These are phyloP conservation scores for Thraustochytrium sp. DNA, from an alignment of 352 stramenopile species.

Conservation along the genomic window DNA sequence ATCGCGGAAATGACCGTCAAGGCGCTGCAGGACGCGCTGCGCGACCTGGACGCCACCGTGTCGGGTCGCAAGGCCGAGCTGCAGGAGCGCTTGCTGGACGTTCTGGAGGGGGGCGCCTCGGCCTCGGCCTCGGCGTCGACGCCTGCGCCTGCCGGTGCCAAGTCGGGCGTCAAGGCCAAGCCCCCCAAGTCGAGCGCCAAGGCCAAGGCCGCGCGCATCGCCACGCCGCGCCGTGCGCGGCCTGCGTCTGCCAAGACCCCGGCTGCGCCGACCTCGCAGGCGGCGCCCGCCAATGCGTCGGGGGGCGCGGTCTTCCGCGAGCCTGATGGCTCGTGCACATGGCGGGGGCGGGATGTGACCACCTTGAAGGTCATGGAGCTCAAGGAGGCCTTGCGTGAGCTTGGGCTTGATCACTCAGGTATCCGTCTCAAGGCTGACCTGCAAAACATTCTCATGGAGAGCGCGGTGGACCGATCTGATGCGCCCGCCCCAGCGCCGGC, in stretches of 20 bases:
- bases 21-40: background rate
- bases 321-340: background rate
- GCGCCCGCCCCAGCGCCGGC: background rate
- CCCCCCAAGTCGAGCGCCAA: background rate
- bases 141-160: background rate
- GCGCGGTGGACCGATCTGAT: background rate
- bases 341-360: background rate
- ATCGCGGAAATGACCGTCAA: slow-evolving; percentile 25
- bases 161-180: background rate
- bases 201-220: background rate
- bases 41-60: background rate
- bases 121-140: background rate
- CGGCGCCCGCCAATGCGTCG: background rate
- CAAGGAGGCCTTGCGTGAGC: background rate
- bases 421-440: slow-evolving; percentile 10
- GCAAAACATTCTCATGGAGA: background rate
- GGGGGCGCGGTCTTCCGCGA: background rate
- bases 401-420: background rate
- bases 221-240: too few species aligned
- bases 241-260: too few species aligned
- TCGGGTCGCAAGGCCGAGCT: background rate
- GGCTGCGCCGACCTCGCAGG: too few species aligned
- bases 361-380: background rate
- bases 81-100: slow-evolving; percentile 1
- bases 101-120: background rate